phyloP scores from a whole-genome alignment of 768 basidiomycete species.

The Lactarius sp. region DNA sequence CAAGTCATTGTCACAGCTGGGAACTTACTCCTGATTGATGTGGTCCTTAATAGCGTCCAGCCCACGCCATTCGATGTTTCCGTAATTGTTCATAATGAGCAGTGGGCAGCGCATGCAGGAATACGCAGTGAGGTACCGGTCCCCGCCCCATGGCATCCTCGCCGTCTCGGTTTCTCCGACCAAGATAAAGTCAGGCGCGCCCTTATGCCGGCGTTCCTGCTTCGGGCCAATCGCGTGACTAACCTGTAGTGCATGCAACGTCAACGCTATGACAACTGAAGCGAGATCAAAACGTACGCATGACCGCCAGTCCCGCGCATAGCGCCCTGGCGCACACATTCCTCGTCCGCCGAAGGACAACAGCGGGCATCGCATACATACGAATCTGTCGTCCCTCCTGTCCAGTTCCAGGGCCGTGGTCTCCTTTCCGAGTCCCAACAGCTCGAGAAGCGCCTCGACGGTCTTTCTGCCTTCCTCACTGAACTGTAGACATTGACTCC shows the following conservation, averaged over 20 bases:
- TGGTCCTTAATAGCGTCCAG: neutral
- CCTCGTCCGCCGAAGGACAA: neutral
- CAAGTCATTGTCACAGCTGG: neutral
- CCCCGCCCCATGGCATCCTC: neutral
- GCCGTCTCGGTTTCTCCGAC: neutral
- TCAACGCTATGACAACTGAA: neutral
- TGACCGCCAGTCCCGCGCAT: constrained; percentile 11
- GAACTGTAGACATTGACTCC: neutral
- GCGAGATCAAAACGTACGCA: neutral
- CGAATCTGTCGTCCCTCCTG: constrained; percentile 6
- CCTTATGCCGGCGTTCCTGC: neutral
- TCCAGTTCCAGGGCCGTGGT: constrained; percentile 12
- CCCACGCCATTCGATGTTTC: constrained; percentile 1
- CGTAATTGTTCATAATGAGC: neutral
- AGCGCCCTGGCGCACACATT: neutral
- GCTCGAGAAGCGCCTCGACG: neutral
- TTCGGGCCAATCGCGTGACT: neutral
- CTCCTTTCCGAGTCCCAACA: neutral
- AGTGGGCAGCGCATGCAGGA: constrained; percentile 3
- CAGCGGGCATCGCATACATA: constrained; percentile 1
- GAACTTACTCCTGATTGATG: neutral
- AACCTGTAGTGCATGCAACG: neutral
- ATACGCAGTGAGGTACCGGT: neutral
- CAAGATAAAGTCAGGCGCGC: neutral
- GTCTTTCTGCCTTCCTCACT: constrained; percentile 1